Evolutionary conservation across 139 green algal species (phyloP).

Genomic region (Ettlia oleoabundans): DNA sequence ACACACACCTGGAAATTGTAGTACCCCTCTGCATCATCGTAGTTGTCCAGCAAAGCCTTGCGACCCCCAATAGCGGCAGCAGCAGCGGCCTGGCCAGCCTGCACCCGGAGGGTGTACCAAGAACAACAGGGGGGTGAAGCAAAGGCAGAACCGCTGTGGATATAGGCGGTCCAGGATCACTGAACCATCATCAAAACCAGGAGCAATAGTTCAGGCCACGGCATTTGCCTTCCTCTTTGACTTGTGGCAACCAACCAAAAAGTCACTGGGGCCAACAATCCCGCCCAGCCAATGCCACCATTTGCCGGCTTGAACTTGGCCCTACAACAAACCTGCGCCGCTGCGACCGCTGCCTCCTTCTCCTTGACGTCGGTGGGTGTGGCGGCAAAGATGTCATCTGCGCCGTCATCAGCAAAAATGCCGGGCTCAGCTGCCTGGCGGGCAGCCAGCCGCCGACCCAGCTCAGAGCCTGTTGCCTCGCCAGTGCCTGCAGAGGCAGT

Average conservation of each 20-base stretch:
- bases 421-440: constrained; percentile 1
- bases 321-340: not conserved
- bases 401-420: constrained; percentile 37
- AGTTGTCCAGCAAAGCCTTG: constrained; percentile 79
- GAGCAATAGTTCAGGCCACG: no score
- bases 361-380: constrained; percentile 46
- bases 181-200: no score
- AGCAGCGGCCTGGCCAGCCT: not conserved
- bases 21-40: constrained; percentile 96
- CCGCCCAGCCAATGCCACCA: not conserved
- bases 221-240: no score
- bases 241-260: no score
- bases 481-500: constrained; percentile 25
- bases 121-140: no score
- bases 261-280: no score
- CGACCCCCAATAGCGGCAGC: not conserved
- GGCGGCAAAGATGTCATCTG: constrained; percentile 80
- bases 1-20: constrained; percentile 93
- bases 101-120: not conserved
- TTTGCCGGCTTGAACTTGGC: no score
- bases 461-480: constrained; percentile 42
- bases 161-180: no score
- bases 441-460: constrained; percentile 6
- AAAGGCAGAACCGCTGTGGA: no score
- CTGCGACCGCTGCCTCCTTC: not conserved